A percentile compares a stretch with the other conserved stretches of the same genome.
These are phyloP conservation scores for Aspergillus saccharolyticus DNA, from an alignment of 495 filamentous ascomycete genomes.

Conservation along the genomic window DNA sequence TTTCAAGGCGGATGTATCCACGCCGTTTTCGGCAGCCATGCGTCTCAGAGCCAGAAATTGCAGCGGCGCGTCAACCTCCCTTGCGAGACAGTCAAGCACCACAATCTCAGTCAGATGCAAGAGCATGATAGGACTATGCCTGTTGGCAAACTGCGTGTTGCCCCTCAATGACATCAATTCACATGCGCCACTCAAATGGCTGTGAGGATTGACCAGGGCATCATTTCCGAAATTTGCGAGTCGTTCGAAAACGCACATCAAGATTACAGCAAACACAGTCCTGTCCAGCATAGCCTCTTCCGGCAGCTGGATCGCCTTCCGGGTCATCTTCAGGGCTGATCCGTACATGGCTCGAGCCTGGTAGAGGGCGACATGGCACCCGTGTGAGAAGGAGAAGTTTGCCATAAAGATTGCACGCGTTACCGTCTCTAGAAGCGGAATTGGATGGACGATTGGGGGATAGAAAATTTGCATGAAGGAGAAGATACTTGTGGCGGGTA, in stretches of 20 bases:
- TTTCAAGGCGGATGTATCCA: slow-evolving; percentile 2
- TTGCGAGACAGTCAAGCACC: slow-evolving; percentile 3
- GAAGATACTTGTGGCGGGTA: not conserved
- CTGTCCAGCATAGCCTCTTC: not conserved
- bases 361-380: not conserved
- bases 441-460: not conserved
- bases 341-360: slow-evolving; percentile 2
- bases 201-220: not conserved
- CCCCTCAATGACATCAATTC: slow-evolving; percentile 5
- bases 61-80: not conserved
- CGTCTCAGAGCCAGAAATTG: not conserved
- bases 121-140: not conserved
- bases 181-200: slow-evolving; percentile 2
- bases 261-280: slow-evolving; percentile 3
- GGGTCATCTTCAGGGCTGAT: not conserved
- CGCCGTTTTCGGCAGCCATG: not conserved
- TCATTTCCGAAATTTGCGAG: not conserved
- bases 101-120: slow-evolving; percentile 1
- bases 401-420: not conserved
- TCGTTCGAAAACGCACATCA: slow-evolving; percentile 6
- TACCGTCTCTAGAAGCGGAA: not conserved
- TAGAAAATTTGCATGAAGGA: slow-evolving; percentile 7
- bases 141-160: not conserved
- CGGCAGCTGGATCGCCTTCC: slow-evolving; percentile 2
- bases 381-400: not conserved